Evolutionary conservation across 805 yeast genomes (phyloP), one percentile per base, ranked within the genome.

Genomic region (Schwanniomyces pseudopolymorphus): DNA sequence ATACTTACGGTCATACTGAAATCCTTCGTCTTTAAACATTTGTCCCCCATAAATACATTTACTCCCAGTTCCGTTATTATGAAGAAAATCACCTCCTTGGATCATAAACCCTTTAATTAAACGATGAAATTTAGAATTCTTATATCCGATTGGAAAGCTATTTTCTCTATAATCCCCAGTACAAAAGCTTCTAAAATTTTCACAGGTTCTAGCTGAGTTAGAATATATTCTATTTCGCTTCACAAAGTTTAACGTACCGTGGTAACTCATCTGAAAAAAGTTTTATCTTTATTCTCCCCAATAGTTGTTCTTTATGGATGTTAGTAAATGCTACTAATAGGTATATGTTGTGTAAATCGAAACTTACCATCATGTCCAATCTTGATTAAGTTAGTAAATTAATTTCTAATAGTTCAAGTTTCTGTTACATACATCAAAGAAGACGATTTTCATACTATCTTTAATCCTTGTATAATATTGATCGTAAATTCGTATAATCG

Each of bases 161-260:
- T 64, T 57, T 42, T 67, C 65, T 19, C 64, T 52, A 53, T 65
- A 63, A 48, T 77, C 81, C 5, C 81, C 81, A 0, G 80, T 77
- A 55, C 81, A 78, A 46, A 76, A 70, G 52, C 77, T 81, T 24
- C 83, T 61, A 55, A 78, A 77, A 55, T 78, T 78, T 50, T 78
- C 83, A 16, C 69, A 50, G 0, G 83, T 78, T 46, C 59, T 58
- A 31, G 25, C 27, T 20, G 4, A 2, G 53, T 53, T 51, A 51
- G 55, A 46, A 42, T 11, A 11, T 7, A 26, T 7, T 39, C 22
- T 11, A 22, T 11, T 16, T 5, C 22, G n/a, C 11, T 8, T 33
- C 25, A 26, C 5, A 17, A 17, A 9, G 4, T 11, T 24, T 16
- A 38, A 55, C 63, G 14, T 53, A 60, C 59, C 55, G 59, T 1